phyloP scores from a whole-genome alignment of 2,329 filamentous ascomycete genomes.

The Rosellinia necatrix region DNA sequence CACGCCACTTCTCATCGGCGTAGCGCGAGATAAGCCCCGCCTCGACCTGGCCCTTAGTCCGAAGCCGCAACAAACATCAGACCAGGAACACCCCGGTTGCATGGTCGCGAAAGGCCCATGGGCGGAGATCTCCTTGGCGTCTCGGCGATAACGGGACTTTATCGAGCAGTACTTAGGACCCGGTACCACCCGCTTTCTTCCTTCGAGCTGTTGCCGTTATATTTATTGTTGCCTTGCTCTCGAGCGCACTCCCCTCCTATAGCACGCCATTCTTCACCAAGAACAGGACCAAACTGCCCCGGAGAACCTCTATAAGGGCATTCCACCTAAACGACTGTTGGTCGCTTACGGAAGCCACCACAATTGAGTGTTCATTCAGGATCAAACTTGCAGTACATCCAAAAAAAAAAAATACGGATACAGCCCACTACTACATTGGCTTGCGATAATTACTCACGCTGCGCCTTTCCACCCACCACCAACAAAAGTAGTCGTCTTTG shows the following conservation, averaged over 20 bases:
- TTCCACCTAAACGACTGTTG: background rate
- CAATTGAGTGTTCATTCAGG: background rate
- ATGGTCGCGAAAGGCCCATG: conserved; percentile 8
- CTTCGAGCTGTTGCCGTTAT: background rate
- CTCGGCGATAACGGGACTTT: conserved; percentile 26
- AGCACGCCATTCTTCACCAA: conserved; percentile 1
- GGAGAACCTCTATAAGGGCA: conserved; percentile 8
- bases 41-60: conserved; percentile 21
- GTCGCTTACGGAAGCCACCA: background rate
- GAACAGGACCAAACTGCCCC: background rate
- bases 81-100: conserved; percentile 12
- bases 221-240: background rate
- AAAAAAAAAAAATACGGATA: background rate
- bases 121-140: conserved; percentile 8
- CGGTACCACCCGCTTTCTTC: conserved; percentile 21
- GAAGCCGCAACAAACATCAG: conserved; percentile 25
- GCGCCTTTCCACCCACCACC: background rate
- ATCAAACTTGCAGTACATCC: background rate
- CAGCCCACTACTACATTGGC: background rate
- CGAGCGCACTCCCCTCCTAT: background rate
- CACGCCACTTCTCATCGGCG: conserved; percentile 6
- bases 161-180: conserved; percentile 20
- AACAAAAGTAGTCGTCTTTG: background rate
- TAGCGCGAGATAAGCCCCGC: conserved; percentile 23
- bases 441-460: conserved; percentile 16